Evolutionary conservation across 1,139 yeast genomes (phyloP), one percentile per base, ranked within the genome.

Genomic region (Yamadazyma siamensis): DNA sequence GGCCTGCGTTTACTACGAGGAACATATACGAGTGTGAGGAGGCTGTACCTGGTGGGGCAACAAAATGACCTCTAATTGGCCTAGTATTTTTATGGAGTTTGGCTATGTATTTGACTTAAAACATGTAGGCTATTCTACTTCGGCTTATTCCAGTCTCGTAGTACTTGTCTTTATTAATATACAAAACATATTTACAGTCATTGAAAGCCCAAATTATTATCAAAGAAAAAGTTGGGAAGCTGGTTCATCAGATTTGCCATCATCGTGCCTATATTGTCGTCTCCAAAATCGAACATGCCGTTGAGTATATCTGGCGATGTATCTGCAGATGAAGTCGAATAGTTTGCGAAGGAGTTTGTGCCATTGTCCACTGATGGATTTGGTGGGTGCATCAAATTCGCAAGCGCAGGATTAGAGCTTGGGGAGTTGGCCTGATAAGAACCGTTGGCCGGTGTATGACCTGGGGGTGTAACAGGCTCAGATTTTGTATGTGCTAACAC

Each of bases 171-270:
- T n/a, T n/a, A n/a, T n/a, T n/a, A n/a, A n/a, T n/a, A n/a, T n/a
- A n/a, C n/a, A n/a, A n/a, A n/a, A n/a, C n/a, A n/a, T n/a, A n/a
- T n/a, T n/a, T n/a, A n/a, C n/a, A n/a, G n/a, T n/a, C n/a, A 6
- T 36, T 35, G 50, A 24, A 49, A 42, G 17, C 64, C 64, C 25
- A 58, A 36, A 32, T 60, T 62, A 34, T 61, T 61, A 39, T 65
- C 73, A 38, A 58, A 62, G 41, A 66, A 65, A 34, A 60, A 62
- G 38, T 65, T 65, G 9, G 73, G 72, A 33, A 65, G 28, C 9
- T 32, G 33, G 25, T 36, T 40, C 34, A 44, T 35, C 28, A 43
- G 48, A n/a, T 17, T 28, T 20, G 35, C 39, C 4, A 43, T 29
- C 26, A 43, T 27, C 21, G 30, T 31, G 14, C 29, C 30, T 7